Conservation (phyloP, 495 filamentous ascomycete genomes). For the Aspergillus taichungensis region DNA sequence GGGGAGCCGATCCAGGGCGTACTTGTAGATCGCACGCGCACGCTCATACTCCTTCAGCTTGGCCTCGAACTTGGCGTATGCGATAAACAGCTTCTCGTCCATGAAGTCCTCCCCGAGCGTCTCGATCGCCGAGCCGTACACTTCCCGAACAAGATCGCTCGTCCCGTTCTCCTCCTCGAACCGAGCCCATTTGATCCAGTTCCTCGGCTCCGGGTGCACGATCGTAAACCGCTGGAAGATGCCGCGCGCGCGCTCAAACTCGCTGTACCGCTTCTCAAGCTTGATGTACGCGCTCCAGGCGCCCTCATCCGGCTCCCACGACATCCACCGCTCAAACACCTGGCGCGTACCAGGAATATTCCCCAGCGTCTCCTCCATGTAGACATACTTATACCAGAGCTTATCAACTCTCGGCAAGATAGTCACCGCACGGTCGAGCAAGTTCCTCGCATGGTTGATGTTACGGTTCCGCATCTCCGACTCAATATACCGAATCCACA, state of each 20-base stretch:
- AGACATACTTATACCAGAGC: slow-evolving; percentile 98
- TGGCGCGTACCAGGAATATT: slow-evolving; percentile 89
- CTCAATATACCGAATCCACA: slow-evolving; percentile 88
- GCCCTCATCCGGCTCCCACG: slow-evolving; percentile 92
- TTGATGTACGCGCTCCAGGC: slow-evolving; percentile 97
- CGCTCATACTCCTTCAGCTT: slow-evolving; percentile 93
- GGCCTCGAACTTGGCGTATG: slow-evolving; percentile 85
- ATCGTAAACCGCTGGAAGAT: slow-evolving; percentile 88
- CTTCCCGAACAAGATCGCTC: slow-evolving; percentile 82
- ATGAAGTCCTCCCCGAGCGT: slow-evolving; percentile 91
- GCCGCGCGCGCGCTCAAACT: slow-evolving; percentile 73
- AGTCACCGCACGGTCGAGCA: slow-evolving; percentile 93
- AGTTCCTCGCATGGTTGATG: slow-evolving; percentile 93
- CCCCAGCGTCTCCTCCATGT: slow-evolving; percentile 94
- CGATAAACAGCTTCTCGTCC: slow-evolving; percentile 90
- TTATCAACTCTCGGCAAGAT: slow-evolving; percentile 87
- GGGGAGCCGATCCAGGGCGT: slow-evolving; percentile 83
- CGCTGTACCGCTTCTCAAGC: slow-evolving; percentile 87
- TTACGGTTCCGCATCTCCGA: slow-evolving; percentile 94
- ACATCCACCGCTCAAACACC: slow-evolving; percentile 97
- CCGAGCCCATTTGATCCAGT: slow-evolving; percentile 98
- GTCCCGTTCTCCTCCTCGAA: slow-evolving; percentile 96
- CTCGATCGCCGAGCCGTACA: slow-evolving; percentile 84
- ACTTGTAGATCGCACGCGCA: slow-evolving; percentile 94
- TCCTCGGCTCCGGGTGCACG: slow-evolving; percentile 89